A percentile compares a stretch with the other conserved stretches of the same genome.
Evolutionary conservation across 2,329 filamentous ascomycete species (phyloP).

Genomic region (Knufia petricola): DNA sequence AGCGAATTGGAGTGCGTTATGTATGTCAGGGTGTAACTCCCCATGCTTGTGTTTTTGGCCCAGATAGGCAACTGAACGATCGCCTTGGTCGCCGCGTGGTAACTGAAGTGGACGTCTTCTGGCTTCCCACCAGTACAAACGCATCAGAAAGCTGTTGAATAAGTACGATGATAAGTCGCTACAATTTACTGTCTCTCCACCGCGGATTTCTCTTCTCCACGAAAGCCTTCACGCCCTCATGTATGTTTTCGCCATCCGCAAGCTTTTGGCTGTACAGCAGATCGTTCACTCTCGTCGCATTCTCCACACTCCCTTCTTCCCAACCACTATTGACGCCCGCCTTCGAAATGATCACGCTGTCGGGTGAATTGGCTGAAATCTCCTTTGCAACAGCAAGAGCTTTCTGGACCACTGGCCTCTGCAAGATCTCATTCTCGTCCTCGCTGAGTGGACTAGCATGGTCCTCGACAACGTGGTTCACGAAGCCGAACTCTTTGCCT

Average conservation of each 20-base stretch:
- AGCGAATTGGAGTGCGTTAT: too few species aligned
- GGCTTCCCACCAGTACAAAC: too few species aligned
- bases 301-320: slow-evolving; percentile 58
- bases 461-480: slow-evolving; percentile 36
- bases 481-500: slow-evolving; percentile 55
- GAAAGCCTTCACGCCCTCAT: slow-evolving; percentile 66
- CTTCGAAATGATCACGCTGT: slow-evolving; percentile 60
- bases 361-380: slow-evolving; percentile 60
- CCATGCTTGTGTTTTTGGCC: too few species aligned
- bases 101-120: too few species aligned
- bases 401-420: slow-evolving; percentile 8
- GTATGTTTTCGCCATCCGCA: slow-evolving; percentile 52
- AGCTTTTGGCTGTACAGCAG: slow-evolving; percentile 11
- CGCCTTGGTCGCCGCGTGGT: too few species aligned
- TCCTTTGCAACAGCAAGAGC: slow-evolving; percentile 53
- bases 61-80: too few species aligned
- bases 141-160: too few species aligned
- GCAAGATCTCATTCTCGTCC: not conserved
- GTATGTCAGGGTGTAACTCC: too few species aligned
- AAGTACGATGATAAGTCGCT: slow-evolving; percentile 21
- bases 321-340: slow-evolving; percentile 62
- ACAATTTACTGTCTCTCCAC: slow-evolving; percentile 47
- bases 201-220: slow-evolving; percentile 61
- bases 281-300: slow-evolving; percentile 42
- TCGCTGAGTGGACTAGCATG: not conserved